phyloP scores from a whole-genome alignment of 331 rosid species.

The Dryas integrifolia region DNA sequence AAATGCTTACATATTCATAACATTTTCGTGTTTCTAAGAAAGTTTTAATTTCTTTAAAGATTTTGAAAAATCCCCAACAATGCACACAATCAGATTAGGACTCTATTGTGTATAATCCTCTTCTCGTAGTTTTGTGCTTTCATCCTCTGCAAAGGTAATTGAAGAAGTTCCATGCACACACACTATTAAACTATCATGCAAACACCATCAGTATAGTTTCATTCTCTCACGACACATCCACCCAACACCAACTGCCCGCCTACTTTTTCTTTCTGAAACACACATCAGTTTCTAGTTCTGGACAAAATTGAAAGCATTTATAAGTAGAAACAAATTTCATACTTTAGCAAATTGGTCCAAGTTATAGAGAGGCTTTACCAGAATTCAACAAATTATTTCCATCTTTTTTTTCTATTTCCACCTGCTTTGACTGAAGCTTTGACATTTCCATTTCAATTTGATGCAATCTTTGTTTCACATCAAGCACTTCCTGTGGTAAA shows the following conservation, averaged over 20 bases:
- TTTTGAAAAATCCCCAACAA: background rate
- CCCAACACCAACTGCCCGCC: background rate
- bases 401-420: conserved; percentile 5
- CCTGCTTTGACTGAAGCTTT: conserved; percentile 28
- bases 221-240: conserved; percentile 1
- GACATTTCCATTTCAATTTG: conserved; percentile 26
- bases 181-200: background rate
- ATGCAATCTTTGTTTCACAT: conserved; percentile 28
- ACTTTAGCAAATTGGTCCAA: background rate
- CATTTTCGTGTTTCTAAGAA: background rate
- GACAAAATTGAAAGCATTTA: background rate
- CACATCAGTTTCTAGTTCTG: background rate
- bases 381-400: conserved; percentile 19
- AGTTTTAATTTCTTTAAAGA: no score
- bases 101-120: background rate
- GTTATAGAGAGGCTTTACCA: conserved; percentile 16
- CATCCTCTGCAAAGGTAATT: no score
- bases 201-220: background rate
- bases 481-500: conserved; percentile 26
- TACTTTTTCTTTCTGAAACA: background rate
- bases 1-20: background rate
- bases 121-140: background rate
- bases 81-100: background rate
- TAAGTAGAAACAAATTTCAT: background rate
- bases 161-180: background rate